Evolutionary conservation across 2,329 filamentous ascomycete genomes (phyloP), one percentile per base, ranked within the genome.

Genomic region (Teratosphaeria pseudoeucalypti): DNA sequence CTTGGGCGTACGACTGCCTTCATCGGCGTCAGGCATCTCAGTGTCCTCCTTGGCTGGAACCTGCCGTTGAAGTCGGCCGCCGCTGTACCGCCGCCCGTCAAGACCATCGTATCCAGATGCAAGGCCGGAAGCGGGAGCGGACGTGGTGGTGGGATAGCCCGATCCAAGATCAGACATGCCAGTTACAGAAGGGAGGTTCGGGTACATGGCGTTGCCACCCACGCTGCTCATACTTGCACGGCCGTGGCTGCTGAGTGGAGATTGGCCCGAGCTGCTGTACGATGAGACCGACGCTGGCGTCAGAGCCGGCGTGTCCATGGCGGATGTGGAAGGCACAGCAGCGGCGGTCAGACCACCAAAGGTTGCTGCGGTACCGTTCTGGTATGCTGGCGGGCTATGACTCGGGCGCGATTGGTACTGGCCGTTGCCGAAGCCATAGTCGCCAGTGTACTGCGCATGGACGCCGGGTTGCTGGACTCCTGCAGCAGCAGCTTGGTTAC

Each of bases 241-340:
- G 47, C 79, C 78, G 58, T 86, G 82, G 54, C 82, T 84, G n/a
- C 87, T 89, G 32, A 86, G 84, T 64, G 88, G 88, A 6, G 88
- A 92, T 71, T 91, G 87, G 55, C 86, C 85, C 11, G 88, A 90
- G 64, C 70, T 72, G 47, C 84, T 85, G 75, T 91, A 91, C 0
- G 88, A 91, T 70, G 90, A 80, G 58, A 85, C 82, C 72, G 85
- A 89, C 0, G 88, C 86, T 7, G 88, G 89, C 2, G 88, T 92
- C 63, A 90, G 81, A 10, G 87, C 88, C 10, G 89, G 88, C 14
- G 88, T 92, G 62, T 88, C 86, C 65, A 75, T 65, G 61, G 75
- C 69, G 60, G 76, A 74, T 10, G 77, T 74, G 52, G 78, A 78
- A 54, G 68, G 56, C 73, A 72, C 65, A 39, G 49, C 53, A 6